Base-by-base conservation (phyloP, 139 green algal species). In the Coelastrella sp. region DNA sequence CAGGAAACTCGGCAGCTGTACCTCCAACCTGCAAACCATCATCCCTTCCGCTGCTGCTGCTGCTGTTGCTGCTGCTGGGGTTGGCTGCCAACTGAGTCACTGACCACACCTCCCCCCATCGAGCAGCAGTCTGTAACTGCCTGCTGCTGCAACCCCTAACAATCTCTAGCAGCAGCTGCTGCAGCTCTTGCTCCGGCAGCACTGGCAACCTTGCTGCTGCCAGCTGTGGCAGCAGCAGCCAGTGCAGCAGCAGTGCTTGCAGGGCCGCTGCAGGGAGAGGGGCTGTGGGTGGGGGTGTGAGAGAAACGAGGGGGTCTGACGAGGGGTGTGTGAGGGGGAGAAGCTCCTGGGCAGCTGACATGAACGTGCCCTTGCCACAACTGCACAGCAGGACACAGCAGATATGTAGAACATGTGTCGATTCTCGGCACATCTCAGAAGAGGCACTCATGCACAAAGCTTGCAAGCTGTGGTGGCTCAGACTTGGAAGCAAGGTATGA, bases 161-260 rank as follows among this genome's bases (percentile, higher is more conserved):
- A 5, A 87, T 16, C 47, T 87, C 10, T 4, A 5, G 32, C 64
- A 87, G 82, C 82, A 87, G 82, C 64, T 14, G 23, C 82, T 20
- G 5, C 64, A 87, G 82, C 32, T 61, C 23, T n/a, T 16, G 10
- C 64, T 87, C 64, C 7, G 82, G 82, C 65, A 87, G 82, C 23
- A n/a, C 64, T 8, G 82, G 82, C 64, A 87, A 47, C 3, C 82
- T 64, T 61, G 64, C 64, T 22, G 59, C 17, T 58, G 64, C 32
- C 65, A 87, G 82, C 82, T 87, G 82, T 57, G 82, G 82, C 82
- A 65, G 64, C 32, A 87, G 65, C 64, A 87, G 82, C 82, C 82
- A 87, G 64, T 87, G 82, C 82, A 87, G 65, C 82, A 87, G 82
- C 64, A 87, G 82, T 23, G 82, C 65, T 17, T 87, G 82, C 64